Evolutionary conservation across 2,329 filamentous ascomycete genomes (phyloP).

Genomic region (Scorias spongiosa): DNA sequence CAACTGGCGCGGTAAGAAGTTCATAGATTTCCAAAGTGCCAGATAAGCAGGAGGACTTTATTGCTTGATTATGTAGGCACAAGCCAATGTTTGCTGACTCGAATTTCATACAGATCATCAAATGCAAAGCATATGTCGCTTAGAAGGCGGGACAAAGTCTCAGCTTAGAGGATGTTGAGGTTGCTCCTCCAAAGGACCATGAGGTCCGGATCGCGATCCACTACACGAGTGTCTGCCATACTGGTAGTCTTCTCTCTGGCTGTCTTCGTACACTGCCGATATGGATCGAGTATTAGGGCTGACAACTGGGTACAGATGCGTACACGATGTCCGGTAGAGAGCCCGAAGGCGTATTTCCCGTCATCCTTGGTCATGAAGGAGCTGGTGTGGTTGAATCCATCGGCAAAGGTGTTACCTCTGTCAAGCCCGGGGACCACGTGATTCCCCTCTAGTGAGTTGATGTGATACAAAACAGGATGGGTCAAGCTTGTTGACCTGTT

Average conservation of each 20-base stretch:
- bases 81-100: no score
- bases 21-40: no score
- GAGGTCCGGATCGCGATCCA: constrained; percentile 95
- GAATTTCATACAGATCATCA: constrained; percentile 90
- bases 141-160: constrained; percentile 92
- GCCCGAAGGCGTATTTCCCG: constrained; percentile 84
- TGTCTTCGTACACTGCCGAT: no score
- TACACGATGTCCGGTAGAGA: constrained; percentile 85
- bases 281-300: background rate
- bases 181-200: constrained; percentile 72
- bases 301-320: no score
- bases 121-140: constrained; percentile 78
- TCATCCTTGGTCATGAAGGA: constrained; percentile 80
- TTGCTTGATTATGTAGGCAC: no score
- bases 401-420: constrained; percentile 85
- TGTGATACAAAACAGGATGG: background rate
- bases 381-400: constrained; percentile 86
- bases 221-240: constrained; percentile 98
- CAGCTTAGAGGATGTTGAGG: constrained; percentile 81
- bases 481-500: background rate
- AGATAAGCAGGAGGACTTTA: no score
- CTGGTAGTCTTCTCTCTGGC: no score
- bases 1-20: no score
- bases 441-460: constrained; percentile 63
- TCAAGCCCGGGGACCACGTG: constrained; percentile 87